These are phyloP conservation scores for Aquilaria yunnanensis DNA, from an alignment of 345 rosid species.

Conservation along the genomic window DNA sequence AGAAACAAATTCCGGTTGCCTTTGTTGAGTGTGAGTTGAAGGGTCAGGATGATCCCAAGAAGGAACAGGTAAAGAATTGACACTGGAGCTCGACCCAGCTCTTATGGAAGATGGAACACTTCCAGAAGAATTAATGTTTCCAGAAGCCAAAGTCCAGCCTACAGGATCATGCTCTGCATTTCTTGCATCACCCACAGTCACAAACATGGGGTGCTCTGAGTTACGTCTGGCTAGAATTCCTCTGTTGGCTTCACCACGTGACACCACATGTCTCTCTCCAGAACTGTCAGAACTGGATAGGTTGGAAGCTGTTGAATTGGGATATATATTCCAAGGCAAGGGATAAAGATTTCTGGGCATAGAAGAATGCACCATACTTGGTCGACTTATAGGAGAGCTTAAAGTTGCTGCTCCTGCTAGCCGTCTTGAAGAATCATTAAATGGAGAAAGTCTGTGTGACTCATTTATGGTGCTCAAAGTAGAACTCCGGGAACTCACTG, in stretches of 20 bases:
- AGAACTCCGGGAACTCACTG: conserved; percentile 34
- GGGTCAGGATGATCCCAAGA: conserved; percentile 45
- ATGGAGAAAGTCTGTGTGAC: conserved; percentile 32
- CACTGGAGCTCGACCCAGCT: conserved; percentile 41
- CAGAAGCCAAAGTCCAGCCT: conserved; percentile 55
- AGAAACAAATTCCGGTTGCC: conserved; percentile 50
- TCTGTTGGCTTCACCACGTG: conserved; percentile 38
- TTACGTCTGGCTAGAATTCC: conserved; percentile 47
- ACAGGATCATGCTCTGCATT: conserved; percentile 53
- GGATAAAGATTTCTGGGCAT: conserved; percentile 42
- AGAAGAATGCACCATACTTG: conserved; percentile 35
- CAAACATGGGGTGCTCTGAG: conserved; percentile 48
- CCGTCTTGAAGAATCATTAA: conserved; percentile 40
- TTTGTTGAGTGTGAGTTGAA: conserved; percentile 33
- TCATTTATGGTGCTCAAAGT: conserved; percentile 33
- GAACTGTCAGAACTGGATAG: conserved; percentile 30
- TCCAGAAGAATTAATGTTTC: conserved; percentile 31
- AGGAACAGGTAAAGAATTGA: conserved; percentile 38
- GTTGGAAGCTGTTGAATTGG: conserved; percentile 40
- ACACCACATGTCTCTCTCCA: conserved; percentile 40
- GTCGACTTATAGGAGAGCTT: conserved; percentile 36
- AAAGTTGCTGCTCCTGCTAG: conserved; percentile 27
- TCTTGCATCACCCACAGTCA: conserved; percentile 44
- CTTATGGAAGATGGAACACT: conserved; percentile 38
- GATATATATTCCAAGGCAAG: conserved; percentile 49